These are phyloP conservation scores for Ochetophila trinervis DNA, from an alignment of 306 rosid genomes.

Conservation along the genomic window DNA sequence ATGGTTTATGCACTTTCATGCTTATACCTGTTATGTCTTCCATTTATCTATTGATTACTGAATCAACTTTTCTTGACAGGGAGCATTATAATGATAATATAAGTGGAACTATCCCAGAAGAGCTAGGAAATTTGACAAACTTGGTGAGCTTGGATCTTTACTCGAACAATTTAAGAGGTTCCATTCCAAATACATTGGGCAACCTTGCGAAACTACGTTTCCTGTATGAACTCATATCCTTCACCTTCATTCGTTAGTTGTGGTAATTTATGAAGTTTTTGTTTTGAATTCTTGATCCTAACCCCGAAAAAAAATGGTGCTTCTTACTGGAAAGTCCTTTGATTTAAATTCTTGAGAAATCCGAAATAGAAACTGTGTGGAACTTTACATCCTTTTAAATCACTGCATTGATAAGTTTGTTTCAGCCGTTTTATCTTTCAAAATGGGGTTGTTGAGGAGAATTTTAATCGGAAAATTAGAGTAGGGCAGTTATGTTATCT, in stretches of 20 bases:
- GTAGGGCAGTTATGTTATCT: too few species aligned
- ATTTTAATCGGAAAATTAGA: too few species aligned
- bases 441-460: too few species aligned
- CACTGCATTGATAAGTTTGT: too few species aligned
- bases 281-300: too few species aligned
- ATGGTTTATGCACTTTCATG: neutral
- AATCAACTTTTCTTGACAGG: slow-evolving; percentile 40
- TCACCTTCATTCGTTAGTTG: slow-evolving; percentile 26
- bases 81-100: slow-evolving; percentile 76
- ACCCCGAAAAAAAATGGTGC: too few species aligned
- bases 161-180: slow-evolving; percentile 50
- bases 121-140: slow-evolving; percentile 69
- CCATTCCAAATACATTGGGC: slow-evolving; percentile 55
- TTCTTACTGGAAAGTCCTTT: too few species aligned
- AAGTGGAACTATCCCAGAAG: slow-evolving; percentile 62
- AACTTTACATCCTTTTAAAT: too few species aligned
- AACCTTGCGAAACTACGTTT: slow-evolving; percentile 62
- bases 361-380: too few species aligned
- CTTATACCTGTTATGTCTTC: neutral
- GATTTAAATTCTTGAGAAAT: too few species aligned
- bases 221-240: slow-evolving; percentile 62
- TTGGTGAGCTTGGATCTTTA: slow-evolving; percentile 97
- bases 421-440: too few species aligned
- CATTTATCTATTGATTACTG: neutral
- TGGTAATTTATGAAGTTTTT: slow-evolving; percentile 13